phyloP scores from a whole-genome alignment of 805 yeast genomes.

The Metschnikowia orientalis region DNA sequence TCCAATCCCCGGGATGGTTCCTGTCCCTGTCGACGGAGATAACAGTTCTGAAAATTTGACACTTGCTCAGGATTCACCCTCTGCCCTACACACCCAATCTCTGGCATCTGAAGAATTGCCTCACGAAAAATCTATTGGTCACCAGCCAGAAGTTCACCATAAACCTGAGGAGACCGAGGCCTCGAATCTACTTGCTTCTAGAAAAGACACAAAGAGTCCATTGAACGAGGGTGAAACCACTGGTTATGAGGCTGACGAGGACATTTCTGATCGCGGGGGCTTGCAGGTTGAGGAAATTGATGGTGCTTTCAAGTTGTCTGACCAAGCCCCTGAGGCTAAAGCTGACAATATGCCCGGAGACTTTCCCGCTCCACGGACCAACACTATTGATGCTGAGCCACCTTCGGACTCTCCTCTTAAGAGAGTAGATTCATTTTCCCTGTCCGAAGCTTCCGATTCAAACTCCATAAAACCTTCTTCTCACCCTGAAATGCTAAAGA shows the following conservation, averaged over 20 bases:
- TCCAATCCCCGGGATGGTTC: conserved; percentile 13
- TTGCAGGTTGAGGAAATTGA: conserved; percentile 4
- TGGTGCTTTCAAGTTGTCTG: too few species aligned
- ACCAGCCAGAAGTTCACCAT: too few species aligned
- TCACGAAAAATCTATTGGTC: too few species aligned
- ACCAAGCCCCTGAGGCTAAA: too few species aligned
- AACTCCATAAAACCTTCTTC: conserved; percentile 1
- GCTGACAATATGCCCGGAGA: too few species aligned
- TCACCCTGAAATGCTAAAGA: conserved; percentile 2
- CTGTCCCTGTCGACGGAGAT: background rate
- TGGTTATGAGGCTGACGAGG: conserved; percentile 71
- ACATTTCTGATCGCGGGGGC: conserved; percentile 29
- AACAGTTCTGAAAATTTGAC: background rate
- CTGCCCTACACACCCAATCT: too few species aligned
- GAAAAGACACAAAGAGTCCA: too few species aligned
- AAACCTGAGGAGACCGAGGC: too few species aligned
- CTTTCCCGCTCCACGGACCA: too few species aligned
- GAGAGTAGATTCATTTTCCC: conserved; percentile 3
- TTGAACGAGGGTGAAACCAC: conserved; percentile 37
- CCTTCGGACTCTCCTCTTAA: conserved; percentile 10
- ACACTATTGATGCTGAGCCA: conserved; percentile 7
- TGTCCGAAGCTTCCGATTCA: conserved; percentile 4
- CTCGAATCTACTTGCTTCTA: too few species aligned
- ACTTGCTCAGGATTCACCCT: too few species aligned
- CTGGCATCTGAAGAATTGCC: too few species aligned